phyloP scores from a whole-genome alignment of 305 asterid species.

The Salvia sclarea region DNA sequence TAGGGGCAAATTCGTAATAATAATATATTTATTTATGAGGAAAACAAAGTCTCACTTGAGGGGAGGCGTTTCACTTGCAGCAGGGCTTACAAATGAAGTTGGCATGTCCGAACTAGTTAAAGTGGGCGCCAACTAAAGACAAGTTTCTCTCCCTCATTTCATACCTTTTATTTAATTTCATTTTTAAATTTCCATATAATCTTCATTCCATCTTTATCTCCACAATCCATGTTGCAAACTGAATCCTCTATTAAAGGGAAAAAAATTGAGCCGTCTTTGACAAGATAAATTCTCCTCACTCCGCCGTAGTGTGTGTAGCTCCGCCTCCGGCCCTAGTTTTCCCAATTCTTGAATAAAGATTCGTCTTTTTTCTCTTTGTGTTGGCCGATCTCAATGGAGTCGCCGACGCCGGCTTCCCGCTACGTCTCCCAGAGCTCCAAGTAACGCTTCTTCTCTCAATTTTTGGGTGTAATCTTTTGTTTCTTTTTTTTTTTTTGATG shows the following conservation, averaged over 20 bases:
- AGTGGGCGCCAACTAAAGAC: neutral
- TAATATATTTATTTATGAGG: no score
- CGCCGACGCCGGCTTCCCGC: conserved; percentile 55
- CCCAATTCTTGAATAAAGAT: neutral
- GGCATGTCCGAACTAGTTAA: neutral
- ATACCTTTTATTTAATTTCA: neutral
- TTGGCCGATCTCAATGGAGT: conserved; percentile 57
- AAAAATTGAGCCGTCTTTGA: conserved; percentile 30
- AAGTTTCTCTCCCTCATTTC: neutral
- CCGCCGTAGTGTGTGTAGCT: neutral
- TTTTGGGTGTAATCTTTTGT: neutral
- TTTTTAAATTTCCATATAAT: neutral
- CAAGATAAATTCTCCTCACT: neutral
- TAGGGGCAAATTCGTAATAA: no score
- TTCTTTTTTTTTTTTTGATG: conserved; percentile 21
- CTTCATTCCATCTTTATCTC: neutral
- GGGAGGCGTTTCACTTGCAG: no score
- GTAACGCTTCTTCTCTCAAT: conserved; percentile 29
- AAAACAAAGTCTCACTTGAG: no score
- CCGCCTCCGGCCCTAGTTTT: conserved; percentile 32
- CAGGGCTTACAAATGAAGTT: neutral
- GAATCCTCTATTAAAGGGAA: conserved; percentile 15
- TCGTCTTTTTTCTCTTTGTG: neutral
- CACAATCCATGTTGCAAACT: conserved; percentile 21
- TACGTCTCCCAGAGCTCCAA: conserved; percentile 48